Evolutionary conservation across 2,329 filamentous ascomycete genomes (phyloP).

Genomic region (Raffaelea albimanens): DNA sequence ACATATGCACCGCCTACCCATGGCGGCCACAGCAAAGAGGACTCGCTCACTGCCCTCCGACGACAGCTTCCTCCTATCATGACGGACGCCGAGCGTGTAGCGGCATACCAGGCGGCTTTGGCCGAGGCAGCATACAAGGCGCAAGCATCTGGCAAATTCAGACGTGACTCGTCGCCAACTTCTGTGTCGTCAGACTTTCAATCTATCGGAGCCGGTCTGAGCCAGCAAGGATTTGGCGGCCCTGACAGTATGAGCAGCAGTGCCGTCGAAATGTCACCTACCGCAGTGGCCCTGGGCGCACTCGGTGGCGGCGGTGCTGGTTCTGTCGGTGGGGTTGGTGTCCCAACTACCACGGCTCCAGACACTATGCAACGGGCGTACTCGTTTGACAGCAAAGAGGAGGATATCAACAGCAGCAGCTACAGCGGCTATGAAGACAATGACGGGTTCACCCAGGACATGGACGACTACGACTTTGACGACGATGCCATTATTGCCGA

Average conservation of each 20-base stretch:
- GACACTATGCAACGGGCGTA: background rate
- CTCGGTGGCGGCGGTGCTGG: background rate
- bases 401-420: constrained; percentile 23
- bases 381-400: constrained; percentile 12
- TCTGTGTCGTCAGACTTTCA: constrained; percentile 14
- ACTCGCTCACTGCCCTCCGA: constrained; percentile 4
- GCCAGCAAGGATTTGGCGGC: background rate
- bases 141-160: constrained; percentile 65
- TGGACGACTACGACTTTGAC: constrained; percentile 59
- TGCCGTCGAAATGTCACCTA: background rate
- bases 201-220: background rate
- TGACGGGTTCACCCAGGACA: constrained; percentile 30
- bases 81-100: constrained; percentile 15
- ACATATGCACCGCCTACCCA: background rate
- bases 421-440: constrained; percentile 53
- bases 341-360: background rate
- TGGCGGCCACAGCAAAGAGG: too few species aligned
- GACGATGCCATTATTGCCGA: constrained; percentile 91
- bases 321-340: too few species aligned
- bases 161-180: constrained; percentile 43
- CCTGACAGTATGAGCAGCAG: background rate
- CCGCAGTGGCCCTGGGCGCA: background rate
- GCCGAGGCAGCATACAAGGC: constrained; percentile 73
- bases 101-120: constrained; percentile 72
- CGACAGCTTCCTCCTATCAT: constrained; percentile 9